Evolutionary conservation across 805 yeast genomes (phyloP), one percentile per base, ranked within the genome.

Genomic region (Yarrowia phangngaensis): DNA sequence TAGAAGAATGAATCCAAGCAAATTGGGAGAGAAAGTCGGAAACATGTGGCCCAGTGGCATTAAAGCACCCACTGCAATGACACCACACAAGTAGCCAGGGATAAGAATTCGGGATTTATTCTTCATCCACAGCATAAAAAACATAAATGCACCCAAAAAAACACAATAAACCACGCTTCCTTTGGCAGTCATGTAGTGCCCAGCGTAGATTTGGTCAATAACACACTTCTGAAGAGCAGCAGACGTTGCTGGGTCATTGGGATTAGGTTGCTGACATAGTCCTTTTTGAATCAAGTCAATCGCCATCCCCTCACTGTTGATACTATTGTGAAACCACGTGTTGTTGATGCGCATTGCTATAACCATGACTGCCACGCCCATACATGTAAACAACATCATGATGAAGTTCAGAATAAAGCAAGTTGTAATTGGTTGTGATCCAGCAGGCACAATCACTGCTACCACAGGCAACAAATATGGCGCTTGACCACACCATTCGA

Each of bases 41-140:
- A 41, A 28, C 29, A 41, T 20, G 20, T 20, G 48, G 4, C 29
- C 48, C 14, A 29, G 16, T 14, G 48, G 20, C 48, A 41, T 41
- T 14, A 29, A 9, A 1, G 35, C 48, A 2, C 22, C 13, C 13
- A 29, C 28, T 4, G 35, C 35, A 29, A 41, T 41, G 20, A 41
- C 48, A 20, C 48, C 48, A 41, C 48, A 41, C 22, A 41, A 20
- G 22, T 41, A 41, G 4, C 48, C 48, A 8, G 48, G 48, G n/a
- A 41, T 29, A 22, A 41, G 35, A 7, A 41, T 29, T 29, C 48
- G 35, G 6, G 48, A 41, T 35, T 29, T 41, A 16, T 30, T 41
- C 22, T 41, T 41, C 35, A 41, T 29, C 48, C 48, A 29, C 22
- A 41, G 28, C 28, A 41, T 20, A 31, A 41, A 41, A 22, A 41